These are phyloP conservation scores for Pseudozyma thailandica DNA, from an alignment of 1,284 basidiomycete species.

Conservation along the genomic window DNA sequence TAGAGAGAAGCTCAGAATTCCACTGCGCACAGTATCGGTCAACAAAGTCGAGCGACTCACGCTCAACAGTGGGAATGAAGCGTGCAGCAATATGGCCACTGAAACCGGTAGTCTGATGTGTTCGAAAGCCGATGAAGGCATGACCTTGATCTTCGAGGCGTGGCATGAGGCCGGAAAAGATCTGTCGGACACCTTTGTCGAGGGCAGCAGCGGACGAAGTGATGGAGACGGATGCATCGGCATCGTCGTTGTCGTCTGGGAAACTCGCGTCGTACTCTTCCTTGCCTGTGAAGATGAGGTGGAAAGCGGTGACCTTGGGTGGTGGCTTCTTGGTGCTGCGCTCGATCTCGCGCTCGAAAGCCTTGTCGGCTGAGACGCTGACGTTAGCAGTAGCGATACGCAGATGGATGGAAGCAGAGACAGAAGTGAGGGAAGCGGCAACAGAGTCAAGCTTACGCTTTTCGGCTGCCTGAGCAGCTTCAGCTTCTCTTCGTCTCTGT, in stretches of 20 bases:
- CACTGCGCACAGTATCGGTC: slow-evolving; percentile 66
- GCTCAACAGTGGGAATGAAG: slow-evolving; percentile 96
- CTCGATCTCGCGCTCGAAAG: slow-evolving; percentile 81
- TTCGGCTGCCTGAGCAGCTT: slow-evolving; percentile 23
- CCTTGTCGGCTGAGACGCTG: slow-evolving; percentile 78
- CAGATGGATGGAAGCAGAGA: slow-evolving; percentile 77
- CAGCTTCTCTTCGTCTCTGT: slow-evolving; percentile 21
- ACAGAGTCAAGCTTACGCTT: slow-evolving; percentile 22
- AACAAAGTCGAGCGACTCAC: slow-evolving; percentile 84
- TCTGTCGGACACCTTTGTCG: slow-evolving; percentile 52
- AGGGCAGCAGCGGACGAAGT: slow-evolving; percentile 84
- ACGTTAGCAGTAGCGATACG: slow-evolving; percentile 86
- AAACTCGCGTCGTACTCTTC: slow-evolving; percentile 80
- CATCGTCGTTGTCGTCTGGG: slow-evolving; percentile 71
- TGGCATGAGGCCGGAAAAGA: slow-evolving; percentile 68
- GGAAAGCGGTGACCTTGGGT: slow-evolving; percentile 80
- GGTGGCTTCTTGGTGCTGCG: slow-evolving; percentile 95
- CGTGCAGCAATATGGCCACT: slow-evolving; percentile 89
- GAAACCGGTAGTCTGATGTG: slow-evolving; percentile 90
- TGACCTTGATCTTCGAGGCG: slow-evolving; percentile 62
- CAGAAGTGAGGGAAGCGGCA: slow-evolving; percentile 40
- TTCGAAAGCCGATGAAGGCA: slow-evolving; percentile 71
- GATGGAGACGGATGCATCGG: slow-evolving; percentile 67
- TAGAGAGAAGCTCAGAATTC: slow-evolving; percentile 61
- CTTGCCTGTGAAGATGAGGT: slow-evolving; percentile 90